Evolutionary conservation across 164 flowering plant species (phyloP).

Genomic region (Cinnamomum micranthum): DNA sequence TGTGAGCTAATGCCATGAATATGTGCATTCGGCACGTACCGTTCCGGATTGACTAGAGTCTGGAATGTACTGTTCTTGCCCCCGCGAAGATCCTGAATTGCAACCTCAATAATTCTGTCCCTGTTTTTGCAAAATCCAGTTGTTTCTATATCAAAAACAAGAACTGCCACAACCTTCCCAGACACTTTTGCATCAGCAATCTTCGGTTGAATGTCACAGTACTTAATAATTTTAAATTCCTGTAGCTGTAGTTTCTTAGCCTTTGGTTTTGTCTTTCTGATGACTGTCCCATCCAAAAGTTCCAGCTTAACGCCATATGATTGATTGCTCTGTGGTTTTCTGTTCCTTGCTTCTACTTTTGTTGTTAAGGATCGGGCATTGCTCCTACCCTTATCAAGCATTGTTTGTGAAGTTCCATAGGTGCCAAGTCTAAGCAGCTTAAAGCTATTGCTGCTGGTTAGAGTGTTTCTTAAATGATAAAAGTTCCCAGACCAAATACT

Average conservation of each 20-base stretch:
- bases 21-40: slow-evolving; percentile 50
- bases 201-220: slow-evolving; percentile 30
- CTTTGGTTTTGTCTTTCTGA: slow-evolving; percentile 25
- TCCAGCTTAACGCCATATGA: slow-evolving; percentile 26
- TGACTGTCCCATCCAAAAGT: slow-evolving; percentile 34
- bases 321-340: slow-evolving; percentile 29
- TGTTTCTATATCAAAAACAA: slow-evolving; percentile 83
- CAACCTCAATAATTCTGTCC: slow-evolving; percentile 78
- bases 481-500: slow-evolving; percentile 37
- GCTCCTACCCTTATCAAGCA: slow-evolving; percentile 33
- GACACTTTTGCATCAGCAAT: slow-evolving; percentile 33
- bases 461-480: slow-evolving; percentile 21
- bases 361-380: slow-evolving; percentile 35
- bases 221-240: slow-evolving; percentile 28
- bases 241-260: slow-evolving; percentile 24
- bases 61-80: slow-evolving; percentile 88
- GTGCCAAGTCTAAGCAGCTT: slow-evolving; percentile 33
- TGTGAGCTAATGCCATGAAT: slow-evolving; percentile 65
- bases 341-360: slow-evolving; percentile 34
- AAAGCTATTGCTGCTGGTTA: slow-evolving; percentile 22
- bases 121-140: slow-evolving; percentile 65
- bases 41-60: slow-evolving; percentile 71
- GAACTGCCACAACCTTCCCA: slow-evolving; percentile 40
- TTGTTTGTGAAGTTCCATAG: slow-evolving; percentile 29
- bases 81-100: slow-evolving; percentile 71